Evolutionary conservation across 805 yeast genomes (phyloP).

Genomic region (Nakazawaea peltata): DNA sequence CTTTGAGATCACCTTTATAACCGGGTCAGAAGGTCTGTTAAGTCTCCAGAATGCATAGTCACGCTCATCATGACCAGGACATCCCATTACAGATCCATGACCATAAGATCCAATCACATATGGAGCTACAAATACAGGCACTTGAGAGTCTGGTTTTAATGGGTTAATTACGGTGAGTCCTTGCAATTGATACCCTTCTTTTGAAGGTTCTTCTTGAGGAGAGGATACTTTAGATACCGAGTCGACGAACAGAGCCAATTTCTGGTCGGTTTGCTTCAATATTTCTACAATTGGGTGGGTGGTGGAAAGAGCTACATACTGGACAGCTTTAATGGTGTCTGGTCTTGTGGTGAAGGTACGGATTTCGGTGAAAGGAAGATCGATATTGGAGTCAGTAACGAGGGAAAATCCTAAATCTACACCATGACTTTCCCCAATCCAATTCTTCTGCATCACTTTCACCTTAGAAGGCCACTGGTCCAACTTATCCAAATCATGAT

Average conservation of each 20-base stretch:
- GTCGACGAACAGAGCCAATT: slow-evolving; percentile 39
- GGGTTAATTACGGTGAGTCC: slow-evolving; percentile 46
- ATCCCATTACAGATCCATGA: slow-evolving; percentile 95
- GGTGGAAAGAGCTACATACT: slow-evolving; percentile 70
- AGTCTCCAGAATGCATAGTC: slow-evolving; percentile 75
- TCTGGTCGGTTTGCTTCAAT: slow-evolving; percentile 27
- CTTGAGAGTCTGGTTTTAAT: slow-evolving; percentile 26
- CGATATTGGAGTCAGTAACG: slow-evolving; percentile 18
- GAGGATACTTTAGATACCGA: slow-evolving; percentile 24
- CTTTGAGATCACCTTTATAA: slow-evolving; percentile 35
- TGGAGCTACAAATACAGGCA: slow-evolving; percentile 87
- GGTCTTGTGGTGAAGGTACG: slow-evolving; percentile 80
- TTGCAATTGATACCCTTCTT: slow-evolving; percentile 47
- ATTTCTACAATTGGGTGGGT: slow-evolving; percentile 55
- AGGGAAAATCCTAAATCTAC: slow-evolving; percentile 51
- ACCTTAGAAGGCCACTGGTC: slow-evolving; percentile 85
- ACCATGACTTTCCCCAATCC: slow-evolving; percentile 90
- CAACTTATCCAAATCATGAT: slow-evolving; percentile 53
- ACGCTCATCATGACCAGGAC: slow-evolving; percentile 88
- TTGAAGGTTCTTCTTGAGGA: slow-evolving; percentile 46
- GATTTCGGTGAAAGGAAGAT: slow-evolving; percentile 65
- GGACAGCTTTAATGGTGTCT: slow-evolving; percentile 79
- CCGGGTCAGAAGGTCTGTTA: slow-evolving; percentile 41
- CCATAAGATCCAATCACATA: slow-evolving; percentile 84
- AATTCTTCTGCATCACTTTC: slow-evolving; percentile 81